Evolutionary conservation across 169 alveolate species (phyloP).

Genomic region (Theileria equi): DNA sequence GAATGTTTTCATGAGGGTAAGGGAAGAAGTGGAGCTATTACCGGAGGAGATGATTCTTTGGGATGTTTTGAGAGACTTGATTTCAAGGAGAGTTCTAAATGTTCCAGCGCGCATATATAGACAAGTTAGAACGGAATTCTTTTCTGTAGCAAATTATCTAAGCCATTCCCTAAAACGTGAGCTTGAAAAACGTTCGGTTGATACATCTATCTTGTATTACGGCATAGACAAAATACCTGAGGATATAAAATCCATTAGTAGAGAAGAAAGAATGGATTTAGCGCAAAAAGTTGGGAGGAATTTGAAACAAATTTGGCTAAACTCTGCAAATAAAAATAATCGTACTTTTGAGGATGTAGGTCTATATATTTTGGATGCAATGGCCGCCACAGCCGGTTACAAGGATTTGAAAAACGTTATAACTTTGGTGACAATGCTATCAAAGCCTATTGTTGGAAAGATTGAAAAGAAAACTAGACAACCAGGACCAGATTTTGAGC

Average conservation of each 20-base stretch:
- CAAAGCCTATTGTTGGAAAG: constrained; percentile 20
- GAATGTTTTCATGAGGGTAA: constrained; percentile 31
- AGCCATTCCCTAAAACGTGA: constrained; percentile 7
- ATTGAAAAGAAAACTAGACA: constrained; percentile 27
- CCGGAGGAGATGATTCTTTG: constrained; percentile 55
- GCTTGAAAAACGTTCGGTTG: constrained; percentile 35
- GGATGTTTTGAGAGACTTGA: constrained; percentile 33
- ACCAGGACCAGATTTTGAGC: constrained; percentile 59
- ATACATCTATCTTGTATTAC: neutral
- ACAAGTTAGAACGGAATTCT: constrained; percentile 51
- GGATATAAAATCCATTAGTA: neutral
- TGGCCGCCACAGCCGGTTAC: constrained; percentile 62
- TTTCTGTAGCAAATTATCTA: constrained; percentile 20
- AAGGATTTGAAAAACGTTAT: constrained; percentile 26
- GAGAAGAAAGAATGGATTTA: constrained; percentile 14
- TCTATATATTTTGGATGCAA: constrained; percentile 43
- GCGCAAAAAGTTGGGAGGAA: constrained; percentile 29
- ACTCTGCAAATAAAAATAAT: neutral
- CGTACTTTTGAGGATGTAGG: constrained; percentile 30
- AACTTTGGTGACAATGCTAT: constrained; percentile 40
- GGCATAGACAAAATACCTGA: neutral
- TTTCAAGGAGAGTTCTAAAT: constrained; percentile 36
- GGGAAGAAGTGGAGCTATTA: constrained; percentile 14
- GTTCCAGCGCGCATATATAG: constrained; percentile 43
- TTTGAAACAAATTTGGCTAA: constrained; percentile 22